phyloP scores from a whole-genome alignment of 495 filamentous ascomycete genomes.

The Aspergillus coremiiformis region DNA sequence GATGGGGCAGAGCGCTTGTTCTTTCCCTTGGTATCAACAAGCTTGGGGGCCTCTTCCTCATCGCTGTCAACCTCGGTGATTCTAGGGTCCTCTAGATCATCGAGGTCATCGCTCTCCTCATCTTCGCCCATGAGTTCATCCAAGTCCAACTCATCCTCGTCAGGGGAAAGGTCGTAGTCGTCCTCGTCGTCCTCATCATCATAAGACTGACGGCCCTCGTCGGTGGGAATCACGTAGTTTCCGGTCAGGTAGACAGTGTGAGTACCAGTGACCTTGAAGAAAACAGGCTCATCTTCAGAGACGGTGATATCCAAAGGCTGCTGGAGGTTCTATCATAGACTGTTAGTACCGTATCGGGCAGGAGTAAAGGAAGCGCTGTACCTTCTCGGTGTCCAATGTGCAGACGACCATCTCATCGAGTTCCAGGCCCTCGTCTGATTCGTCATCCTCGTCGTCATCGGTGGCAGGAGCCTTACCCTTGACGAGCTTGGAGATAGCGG shows the following conservation, averaged over 20 bases:
- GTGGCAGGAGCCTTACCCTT: conserved; percentile 78
- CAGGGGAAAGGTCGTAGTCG: conserved; percentile 76
- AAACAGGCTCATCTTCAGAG: conserved; percentile 74
- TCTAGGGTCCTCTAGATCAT: conserved; percentile 69
- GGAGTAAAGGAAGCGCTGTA: conserved; percentile 21
- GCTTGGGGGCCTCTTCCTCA: conserved; percentile 78
- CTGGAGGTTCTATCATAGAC: conserved; percentile 66
- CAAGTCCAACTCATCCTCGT: conserved; percentile 57
- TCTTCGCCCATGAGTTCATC: conserved; percentile 51
- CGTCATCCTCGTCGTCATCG: conserved; percentile 57
- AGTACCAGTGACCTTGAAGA: conserved; percentile 86
- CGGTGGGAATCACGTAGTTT: conserved; percentile 72
- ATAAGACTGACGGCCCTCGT: conserved; percentile 43
- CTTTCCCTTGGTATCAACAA: conserved; percentile 67
- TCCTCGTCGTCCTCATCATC: conserved; percentile 60
- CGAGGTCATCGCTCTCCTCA: conserved; percentile 77
- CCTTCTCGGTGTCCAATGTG: conserved; percentile 81
- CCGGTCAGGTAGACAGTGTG: conserved; percentile 88
- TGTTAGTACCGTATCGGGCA: conserved; percentile 5
- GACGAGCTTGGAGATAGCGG: conserved; percentile 53
- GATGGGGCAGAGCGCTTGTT: conserved; percentile 77
- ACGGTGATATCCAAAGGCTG: conserved; percentile 91
- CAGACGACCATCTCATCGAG: conserved; percentile 87
- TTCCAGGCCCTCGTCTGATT: conserved; percentile 57
- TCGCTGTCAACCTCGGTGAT: conserved; percentile 78